Percentiles rank a stretch among this genome's conserved stretches.
These are phyloP conservation scores for Saturnispora dispora DNA, from an alignment of 805 yeast species.

Conservation along the genomic window DNA sequence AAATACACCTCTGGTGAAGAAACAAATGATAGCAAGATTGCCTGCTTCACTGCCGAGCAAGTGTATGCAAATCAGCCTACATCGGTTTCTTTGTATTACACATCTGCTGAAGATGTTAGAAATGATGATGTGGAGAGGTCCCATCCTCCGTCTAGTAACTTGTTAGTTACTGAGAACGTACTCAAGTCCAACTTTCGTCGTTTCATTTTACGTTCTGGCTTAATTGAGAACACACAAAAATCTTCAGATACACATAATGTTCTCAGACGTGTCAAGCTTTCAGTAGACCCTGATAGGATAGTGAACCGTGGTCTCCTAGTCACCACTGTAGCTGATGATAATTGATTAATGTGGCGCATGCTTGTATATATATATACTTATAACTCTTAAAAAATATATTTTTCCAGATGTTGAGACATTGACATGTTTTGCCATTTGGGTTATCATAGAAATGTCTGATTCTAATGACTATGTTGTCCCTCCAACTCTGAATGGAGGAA, in stretches of 20 bases:
- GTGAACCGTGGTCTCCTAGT: not conserved
- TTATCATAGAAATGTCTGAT: not conserved
- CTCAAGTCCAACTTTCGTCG: not conserved
- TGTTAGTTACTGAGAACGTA: not conserved
- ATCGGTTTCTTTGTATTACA: not conserved
- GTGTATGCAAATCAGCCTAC: not conserved
- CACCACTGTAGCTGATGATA: not conserved
- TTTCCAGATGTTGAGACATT: not conserved
- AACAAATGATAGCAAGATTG: not conserved
- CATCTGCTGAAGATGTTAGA: not conserved
- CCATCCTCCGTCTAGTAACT: not conserved
- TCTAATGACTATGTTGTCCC: not conserved
- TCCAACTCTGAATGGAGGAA: not conserved
- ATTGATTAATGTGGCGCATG: not conserved
- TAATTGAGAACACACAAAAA: not conserved
- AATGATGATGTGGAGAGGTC: not conserved
- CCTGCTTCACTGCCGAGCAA: not conserved
- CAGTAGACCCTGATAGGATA: not conserved
- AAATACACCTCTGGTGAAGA: slow-evolving; percentile 3
- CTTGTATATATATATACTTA: not conserved
- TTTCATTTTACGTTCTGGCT: not conserved
- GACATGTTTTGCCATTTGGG: not conserved
- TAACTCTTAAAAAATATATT: not conserved
- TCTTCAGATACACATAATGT: not conserved
- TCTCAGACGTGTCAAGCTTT: slow-evolving; percentile 1